Conservation (phyloP, 805 yeast genomes). For the Myxozyma nipponensis region DNA sequence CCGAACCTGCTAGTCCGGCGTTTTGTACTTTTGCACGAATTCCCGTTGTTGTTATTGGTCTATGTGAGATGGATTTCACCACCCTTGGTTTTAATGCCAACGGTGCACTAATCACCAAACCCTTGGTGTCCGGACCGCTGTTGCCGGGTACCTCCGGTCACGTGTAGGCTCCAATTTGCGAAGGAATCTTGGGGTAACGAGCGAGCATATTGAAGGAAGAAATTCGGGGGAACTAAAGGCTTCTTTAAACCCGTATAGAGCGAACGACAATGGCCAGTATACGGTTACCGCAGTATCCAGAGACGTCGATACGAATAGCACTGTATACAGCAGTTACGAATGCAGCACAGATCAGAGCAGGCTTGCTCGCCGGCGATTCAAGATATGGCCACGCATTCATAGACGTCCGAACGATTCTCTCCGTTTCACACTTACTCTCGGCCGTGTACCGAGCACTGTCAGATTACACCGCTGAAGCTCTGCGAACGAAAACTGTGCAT, state of each 20-base stretch:
- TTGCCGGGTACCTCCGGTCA: too few relatives aligned
- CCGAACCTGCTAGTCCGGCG: too few relatives aligned
- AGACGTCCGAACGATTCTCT: constrained; percentile 52
- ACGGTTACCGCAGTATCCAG: constrained; percentile 18
- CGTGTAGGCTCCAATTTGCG: too few relatives aligned
- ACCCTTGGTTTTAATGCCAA: too few relatives aligned
- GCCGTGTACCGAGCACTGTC: constrained; percentile 59
- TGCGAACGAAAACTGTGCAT: constrained; percentile 63
- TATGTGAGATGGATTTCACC: too few relatives aligned
- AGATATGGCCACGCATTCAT: constrained; percentile 62
- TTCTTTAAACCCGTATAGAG: not conserved
- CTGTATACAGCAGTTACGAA: constrained; percentile 48
- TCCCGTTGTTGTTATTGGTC: too few relatives aligned
- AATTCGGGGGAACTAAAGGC: not conserved
- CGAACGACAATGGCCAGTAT: not conserved
- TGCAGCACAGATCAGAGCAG: constrained; percentile 44
- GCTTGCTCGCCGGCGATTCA: constrained; percentile 45
- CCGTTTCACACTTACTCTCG: constrained; percentile 58
- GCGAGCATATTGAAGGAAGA: not conserved
- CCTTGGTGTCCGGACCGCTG: too few relatives aligned
- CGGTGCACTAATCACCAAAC: too few relatives aligned
- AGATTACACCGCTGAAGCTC: constrained; percentile 44
- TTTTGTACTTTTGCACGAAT: too few relatives aligned
- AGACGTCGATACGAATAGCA: constrained; percentile 38
- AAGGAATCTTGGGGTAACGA: too few relatives aligned